Evolutionary conservation across 2,329 filamentous ascomycete species (phyloP).

Genomic region (Nemania diffusa): DNA sequence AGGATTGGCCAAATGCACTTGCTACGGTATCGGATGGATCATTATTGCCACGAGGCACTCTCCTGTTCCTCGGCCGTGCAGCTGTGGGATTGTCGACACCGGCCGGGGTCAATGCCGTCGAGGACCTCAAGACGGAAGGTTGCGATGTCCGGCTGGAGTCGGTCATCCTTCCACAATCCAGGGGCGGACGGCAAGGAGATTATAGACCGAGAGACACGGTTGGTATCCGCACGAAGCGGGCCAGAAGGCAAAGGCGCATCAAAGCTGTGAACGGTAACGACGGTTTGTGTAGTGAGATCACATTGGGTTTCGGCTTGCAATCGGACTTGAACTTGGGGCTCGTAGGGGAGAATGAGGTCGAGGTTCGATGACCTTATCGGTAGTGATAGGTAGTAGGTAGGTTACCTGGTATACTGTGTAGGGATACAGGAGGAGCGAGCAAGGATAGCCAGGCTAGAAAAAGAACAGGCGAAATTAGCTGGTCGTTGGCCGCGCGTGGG

Average conservation of each 20-base stretch:
- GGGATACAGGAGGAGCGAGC: slow-evolving; percentile 6
- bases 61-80: slow-evolving; percentile 63
- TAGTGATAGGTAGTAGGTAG: not conserved
- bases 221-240: slow-evolving; percentile 45
- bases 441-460: slow-evolving; percentile 17
- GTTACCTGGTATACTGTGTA: not conserved
- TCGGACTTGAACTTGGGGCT: slow-evolving; percentile 6
- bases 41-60: slow-evolving; percentile 50
- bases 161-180: slow-evolving; percentile 44
- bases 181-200: slow-evolving; percentile 38
- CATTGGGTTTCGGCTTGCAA: slow-evolving; percentile 41
- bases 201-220: slow-evolving; percentile 36
- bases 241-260: slow-evolving; percentile 39
- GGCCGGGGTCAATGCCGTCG: slow-evolving; percentile 58
- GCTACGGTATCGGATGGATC: slow-evolving; percentile 41
- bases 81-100: slow-evolving; percentile 55
- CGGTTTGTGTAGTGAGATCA: slow-evolving; percentile 34
- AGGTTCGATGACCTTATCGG: slow-evolving; percentile 27
- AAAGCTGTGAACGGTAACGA: slow-evolving; percentile 36
- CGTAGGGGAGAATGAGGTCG: slow-evolving; percentile 12
- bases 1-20: slow-evolving; percentile 49
- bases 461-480: slow-evolving; percentile 21
- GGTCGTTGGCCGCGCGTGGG: slow-evolving; percentile 14
- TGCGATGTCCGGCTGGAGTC: slow-evolving; percentile 41
- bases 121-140: slow-evolving; percentile 53